phyloP scores from a whole-genome alignment of 1,284 basidiomycete species.

The Pterula multifida region DNA sequence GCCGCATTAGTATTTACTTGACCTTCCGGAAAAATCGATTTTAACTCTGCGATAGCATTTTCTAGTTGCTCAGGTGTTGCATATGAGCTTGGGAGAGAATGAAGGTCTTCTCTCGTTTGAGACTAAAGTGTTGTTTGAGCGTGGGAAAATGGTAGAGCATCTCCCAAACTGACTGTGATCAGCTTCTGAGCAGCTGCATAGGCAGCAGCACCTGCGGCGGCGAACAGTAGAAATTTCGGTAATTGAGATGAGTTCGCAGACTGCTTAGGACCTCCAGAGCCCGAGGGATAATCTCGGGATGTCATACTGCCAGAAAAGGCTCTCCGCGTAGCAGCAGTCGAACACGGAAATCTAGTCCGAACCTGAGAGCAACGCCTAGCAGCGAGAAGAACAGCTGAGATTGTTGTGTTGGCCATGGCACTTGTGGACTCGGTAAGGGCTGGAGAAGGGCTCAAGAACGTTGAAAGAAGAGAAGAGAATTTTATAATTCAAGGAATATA shows the following conservation, averaged over 20 bases:
- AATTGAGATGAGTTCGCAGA: not conserved
- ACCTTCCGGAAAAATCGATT: constrained; percentile 30
- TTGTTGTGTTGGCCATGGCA: no score
- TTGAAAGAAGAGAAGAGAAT: no score
- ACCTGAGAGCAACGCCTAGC: no score
- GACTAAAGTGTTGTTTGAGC: not conserved
- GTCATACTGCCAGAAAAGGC: not conserved
- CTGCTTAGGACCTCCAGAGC: not conserved
- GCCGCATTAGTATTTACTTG: constrained; percentile 38
- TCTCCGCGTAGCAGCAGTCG: no score
- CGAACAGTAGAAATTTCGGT: constrained; percentile 1
- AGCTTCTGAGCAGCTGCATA: not conserved
- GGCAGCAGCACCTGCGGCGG: constrained; percentile 1
- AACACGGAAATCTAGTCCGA: no score
- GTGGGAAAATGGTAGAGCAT: not conserved
- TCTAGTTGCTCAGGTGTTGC: not conserved
- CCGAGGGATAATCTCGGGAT: not conserved
- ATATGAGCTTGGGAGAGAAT: not conserved
- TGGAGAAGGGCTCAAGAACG: no score
- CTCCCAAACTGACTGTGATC: not conserved
- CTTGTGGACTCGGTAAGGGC: no score
- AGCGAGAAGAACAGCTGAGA: no score
- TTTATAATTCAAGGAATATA: no score
- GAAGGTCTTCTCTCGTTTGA: not conserved
- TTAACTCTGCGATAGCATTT: constrained; percentile 42